phyloP scores from a whole-genome alignment of 2,329 filamentous ascomycete genomes.

The Annulohypoxylon truncatum region DNA sequence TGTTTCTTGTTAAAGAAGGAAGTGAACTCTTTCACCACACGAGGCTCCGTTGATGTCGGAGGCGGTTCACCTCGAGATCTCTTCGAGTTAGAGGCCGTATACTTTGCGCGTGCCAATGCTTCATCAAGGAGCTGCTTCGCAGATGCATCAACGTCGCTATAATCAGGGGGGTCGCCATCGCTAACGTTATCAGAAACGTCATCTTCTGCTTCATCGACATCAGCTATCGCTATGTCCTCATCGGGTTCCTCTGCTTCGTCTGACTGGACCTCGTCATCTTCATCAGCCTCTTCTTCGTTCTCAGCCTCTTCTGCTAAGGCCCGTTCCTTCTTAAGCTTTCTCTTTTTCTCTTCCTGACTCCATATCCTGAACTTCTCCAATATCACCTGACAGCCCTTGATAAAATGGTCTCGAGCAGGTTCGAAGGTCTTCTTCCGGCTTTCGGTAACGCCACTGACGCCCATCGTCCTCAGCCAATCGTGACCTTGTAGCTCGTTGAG shows the following conservation, averaged over 20 bases:
- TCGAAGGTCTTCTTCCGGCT: slow-evolving; percentile 88
- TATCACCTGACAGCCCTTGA: slow-evolving; percentile 82
- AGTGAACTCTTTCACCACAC: slow-evolving; percentile 72
- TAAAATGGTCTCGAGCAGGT: slow-evolving; percentile 85
- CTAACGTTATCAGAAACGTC: slow-evolving; percentile 51
- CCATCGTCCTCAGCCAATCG: slow-evolving; percentile 94
- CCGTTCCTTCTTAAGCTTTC: slow-evolving; percentile 80
- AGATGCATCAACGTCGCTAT: slow-evolving; percentile 76
- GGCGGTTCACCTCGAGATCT: slow-evolving; percentile 43
- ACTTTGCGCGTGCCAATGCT: slow-evolving; percentile 56
- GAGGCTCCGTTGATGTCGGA: slow-evolving; percentile 50
- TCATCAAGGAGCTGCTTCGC: slow-evolving; percentile 82
- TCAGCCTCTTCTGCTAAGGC: slow-evolving; percentile 61
- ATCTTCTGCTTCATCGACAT: slow-evolving; percentile 41
- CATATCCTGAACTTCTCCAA: slow-evolving; percentile 89
- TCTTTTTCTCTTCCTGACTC: slow-evolving; percentile 88
- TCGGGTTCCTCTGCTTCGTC: slow-evolving; percentile 47
- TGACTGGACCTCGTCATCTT: slow-evolving; percentile 43
- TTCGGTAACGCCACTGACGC: slow-evolving; percentile 86
- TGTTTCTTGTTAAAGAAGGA: slow-evolving; percentile 88
- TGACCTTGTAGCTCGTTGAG: slow-evolving; percentile 88
- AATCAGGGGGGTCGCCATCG: slow-evolving; percentile 68
- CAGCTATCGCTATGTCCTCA: slow-evolving; percentile 46
- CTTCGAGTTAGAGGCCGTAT: slow-evolving; percentile 42
- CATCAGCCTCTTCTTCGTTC: slow-evolving; percentile 41